Base-by-base conservation (phyloP, 805 yeast species). In the Nakazawaea wyomingensis region DNA sequence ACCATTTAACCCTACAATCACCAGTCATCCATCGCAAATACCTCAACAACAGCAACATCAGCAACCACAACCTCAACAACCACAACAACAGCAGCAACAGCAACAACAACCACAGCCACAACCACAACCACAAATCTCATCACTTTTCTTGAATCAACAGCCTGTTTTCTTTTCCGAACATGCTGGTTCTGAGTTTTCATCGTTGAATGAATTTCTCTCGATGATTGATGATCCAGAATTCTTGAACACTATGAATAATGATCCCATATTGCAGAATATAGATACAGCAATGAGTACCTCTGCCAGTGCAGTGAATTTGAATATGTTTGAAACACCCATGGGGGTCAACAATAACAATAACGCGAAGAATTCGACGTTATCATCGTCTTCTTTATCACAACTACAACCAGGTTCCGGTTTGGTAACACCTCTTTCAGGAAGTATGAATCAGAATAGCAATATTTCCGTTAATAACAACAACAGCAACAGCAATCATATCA, bases 131-230 rank as follows among this genome's bases (percentile, higher is more conserved):
- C 40, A 21, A 18, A 33, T 32, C 22, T 39, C 47, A 16, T 37
- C 48, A n/a, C 20, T 44, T 19, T 39, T 26, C 26, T 48, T 64
- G n/a, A 63, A 74, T 51, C 86, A 80, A 46, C 85, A 80, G 49
- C 93, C 95, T 0, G 77, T 84, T 45, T 89, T 89, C 64, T 83
- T 79, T 49, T 85, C 96, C 0, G 96, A 89, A 54, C 95, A 89
- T 57, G 95, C 93, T 0, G 96, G 96, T 2, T 82, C 93, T 17
- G 97, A 90, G 62, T 89, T 90, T 56, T 80, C 88, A 48, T 88
- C 96, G 1, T 68, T 90, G 51, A 88, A 88, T 46, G 96, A 90
- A 57, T 90, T 90, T 54, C 65, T 90, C 41, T 80, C 90, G 1
- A 86, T 90, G 86, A 76, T 90, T 36, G 96, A 90, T 54, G 96